Conservation (phyloP, 805 yeast species). For the Pichia insulana region DNA sequence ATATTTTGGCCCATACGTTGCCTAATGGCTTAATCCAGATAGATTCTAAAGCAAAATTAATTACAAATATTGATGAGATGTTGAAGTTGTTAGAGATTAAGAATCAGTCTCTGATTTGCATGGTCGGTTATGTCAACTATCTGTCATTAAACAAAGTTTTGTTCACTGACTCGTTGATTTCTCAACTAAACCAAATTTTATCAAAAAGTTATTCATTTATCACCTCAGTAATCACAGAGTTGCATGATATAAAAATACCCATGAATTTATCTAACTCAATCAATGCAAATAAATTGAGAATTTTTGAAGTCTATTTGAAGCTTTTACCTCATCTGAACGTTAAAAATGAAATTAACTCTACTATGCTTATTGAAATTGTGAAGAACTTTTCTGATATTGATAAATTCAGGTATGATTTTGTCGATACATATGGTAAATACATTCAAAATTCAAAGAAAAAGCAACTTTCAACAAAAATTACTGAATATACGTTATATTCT, state of each 20-base stretch:
- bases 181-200: slow-evolving; percentile 24
- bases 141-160: slow-evolving; percentile 35
- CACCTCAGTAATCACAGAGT: slow-evolving; percentile 19
- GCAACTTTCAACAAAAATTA: slow-evolving; percentile 9
- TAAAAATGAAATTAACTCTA: slow-evolving; percentile 26
- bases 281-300: slow-evolving; percentile 24
- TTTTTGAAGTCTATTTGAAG: slow-evolving; percentile 26
- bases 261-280: slow-evolving; percentile 18
- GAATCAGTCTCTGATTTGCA: slow-evolving; percentile 49
- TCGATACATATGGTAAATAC: slow-evolving; percentile 4
- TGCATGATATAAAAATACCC: slow-evolving; percentile 13
- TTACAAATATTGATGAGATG: slow-evolving; percentile 28
- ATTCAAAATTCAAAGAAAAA: slow-evolving; percentile 11
- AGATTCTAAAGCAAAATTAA: slow-evolving; percentile 22
- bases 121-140: slow-evolving; percentile 44
- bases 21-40: slow-evolving; percentile 31
- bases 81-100: slow-evolving; percentile 41
- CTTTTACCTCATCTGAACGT: slow-evolving; percentile 26
- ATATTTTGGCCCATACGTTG: slow-evolving; percentile 42
- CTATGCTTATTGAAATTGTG: slow-evolving; percentile 26
- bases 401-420: slow-evolving; percentile 6
- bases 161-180: slow-evolving; percentile 27
- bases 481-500: slow-evolving; percentile 27
- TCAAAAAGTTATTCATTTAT: slow-evolving; percentile 26
- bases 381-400: slow-evolving; percentile 24